These are phyloP conservation scores for Microdochium bolleyi DNA, from an alignment of 2,329 filamentous ascomycete species.

Conservation along the genomic window DNA sequence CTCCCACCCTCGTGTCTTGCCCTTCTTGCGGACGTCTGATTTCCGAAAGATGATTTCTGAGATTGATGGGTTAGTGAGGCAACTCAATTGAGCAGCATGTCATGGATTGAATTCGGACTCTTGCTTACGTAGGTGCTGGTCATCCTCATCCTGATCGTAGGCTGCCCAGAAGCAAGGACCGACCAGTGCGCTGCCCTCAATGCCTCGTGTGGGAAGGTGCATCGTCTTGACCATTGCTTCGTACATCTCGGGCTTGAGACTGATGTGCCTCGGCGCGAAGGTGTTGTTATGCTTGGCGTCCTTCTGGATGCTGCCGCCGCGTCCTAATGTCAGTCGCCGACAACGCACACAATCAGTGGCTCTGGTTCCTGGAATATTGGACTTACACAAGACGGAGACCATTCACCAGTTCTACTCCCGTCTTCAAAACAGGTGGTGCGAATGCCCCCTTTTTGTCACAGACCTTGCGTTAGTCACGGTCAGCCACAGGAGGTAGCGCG, in stretches of 20 bases:
- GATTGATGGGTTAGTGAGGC: conserved; percentile 1
- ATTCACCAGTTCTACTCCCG: conserved; percentile 35
- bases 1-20: conserved; percentile 56
- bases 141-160: conserved; percentile 46
- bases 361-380: no score
- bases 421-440: conserved; percentile 31
- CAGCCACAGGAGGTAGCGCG: no score
- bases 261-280: conserved; percentile 47
- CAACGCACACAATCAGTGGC: no score
- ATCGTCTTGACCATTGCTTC: conserved; percentile 46
- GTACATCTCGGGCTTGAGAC: conserved; percentile 41
- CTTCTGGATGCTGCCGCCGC: conserved; percentile 39
- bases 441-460: conserved; percentile 39
- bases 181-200: conserved; percentile 51
- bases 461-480: background rate
- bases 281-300: conserved; percentile 49
- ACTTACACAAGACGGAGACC: conserved; percentile 49
- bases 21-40: conserved; percentile 59
- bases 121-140: conserved; percentile 46
- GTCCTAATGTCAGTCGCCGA: conserved; percentile 4
- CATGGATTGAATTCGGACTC: conserved; percentile 1
- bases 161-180: conserved; percentile 57
- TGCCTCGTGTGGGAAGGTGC: conserved; percentile 45
- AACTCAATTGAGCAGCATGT: background rate
- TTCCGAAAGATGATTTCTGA: conserved; percentile 56